A percentile compares a stretch with the other conserved stretches of the same genome.
These are phyloP conservation scores for Candida tropicalis DNA, from an alignment of 1,139 yeast species.

Conservation along the genomic window DNA sequence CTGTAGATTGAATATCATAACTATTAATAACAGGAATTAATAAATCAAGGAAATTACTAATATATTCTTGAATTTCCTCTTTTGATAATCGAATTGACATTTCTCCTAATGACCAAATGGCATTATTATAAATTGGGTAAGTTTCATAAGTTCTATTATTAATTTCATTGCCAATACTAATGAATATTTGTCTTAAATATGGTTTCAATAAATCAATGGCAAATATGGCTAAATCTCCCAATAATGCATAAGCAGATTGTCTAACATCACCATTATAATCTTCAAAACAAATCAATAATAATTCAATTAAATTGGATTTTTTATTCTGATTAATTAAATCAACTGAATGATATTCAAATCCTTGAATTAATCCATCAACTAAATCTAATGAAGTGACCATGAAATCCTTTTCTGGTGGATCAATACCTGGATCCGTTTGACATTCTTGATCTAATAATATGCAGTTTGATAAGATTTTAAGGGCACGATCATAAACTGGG, in stretches of 20 bases:
- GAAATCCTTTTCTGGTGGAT: slow-evolving; percentile 88
- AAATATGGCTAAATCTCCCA: slow-evolving; percentile 83
- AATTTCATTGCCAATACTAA: slow-evolving; percentile 70
- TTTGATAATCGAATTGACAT: slow-evolving; percentile 62
- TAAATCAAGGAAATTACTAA: slow-evolving; percentile 60
- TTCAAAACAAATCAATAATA: slow-evolving; percentile 71
- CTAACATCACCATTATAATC: slow-evolving; percentile 85
- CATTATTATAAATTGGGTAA: slow-evolving; percentile 77
- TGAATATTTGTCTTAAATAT: slow-evolving; percentile 57
- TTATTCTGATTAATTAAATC: slow-evolving; percentile 51
- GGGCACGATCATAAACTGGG: slow-evolving; percentile 82
- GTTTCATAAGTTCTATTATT: slow-evolving; percentile 52
- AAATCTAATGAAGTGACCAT: slow-evolving; percentile 86
- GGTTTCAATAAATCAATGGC: slow-evolving; percentile 63
- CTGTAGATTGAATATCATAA: slow-evolving; percentile 59
- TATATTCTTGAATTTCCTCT: slow-evolving; percentile 58
- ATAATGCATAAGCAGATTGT: slow-evolving; percentile 85
- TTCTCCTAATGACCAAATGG: slow-evolving; percentile 94
- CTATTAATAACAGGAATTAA: slow-evolving; percentile 67
- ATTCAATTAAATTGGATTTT: slow-evolving; percentile 54
- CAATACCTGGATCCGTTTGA: slow-evolving; percentile 66
- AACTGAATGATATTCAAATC: slow-evolving; percentile 66
- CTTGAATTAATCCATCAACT: slow-evolving; percentile 91
- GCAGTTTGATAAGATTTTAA: slow-evolving; percentile 67
- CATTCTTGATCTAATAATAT: slow-evolving; percentile 68